Percentiles rank a stretch among this genome's conserved stretches.
phyloP scores from a whole-genome alignment of 106 monocot species.

The Allium fistulosum region DNA sequence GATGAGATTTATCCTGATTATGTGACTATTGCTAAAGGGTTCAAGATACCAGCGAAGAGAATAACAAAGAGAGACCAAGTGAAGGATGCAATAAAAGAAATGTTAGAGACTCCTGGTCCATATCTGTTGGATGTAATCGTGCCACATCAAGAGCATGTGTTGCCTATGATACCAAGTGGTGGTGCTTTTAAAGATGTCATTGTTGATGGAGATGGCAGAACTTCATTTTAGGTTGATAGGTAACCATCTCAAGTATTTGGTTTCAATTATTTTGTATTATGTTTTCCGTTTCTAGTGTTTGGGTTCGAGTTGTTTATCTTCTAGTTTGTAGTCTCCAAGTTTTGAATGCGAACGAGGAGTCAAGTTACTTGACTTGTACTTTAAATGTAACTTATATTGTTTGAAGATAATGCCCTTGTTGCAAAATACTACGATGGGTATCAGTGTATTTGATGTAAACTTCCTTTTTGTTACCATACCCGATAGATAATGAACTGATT shows the following conservation, averaged over 20 bases:
- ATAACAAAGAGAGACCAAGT: constrained; percentile 63
- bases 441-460: too few species aligned
- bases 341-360: too few species aligned
- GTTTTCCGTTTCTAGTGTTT: too few species aligned
- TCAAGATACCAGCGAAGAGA: constrained; percentile 61
- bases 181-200: constrained; percentile 84
- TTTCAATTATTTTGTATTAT: too few species aligned
- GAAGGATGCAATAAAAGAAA: constrained; percentile 53
- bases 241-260: background rate
- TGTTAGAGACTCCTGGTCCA: constrained; percentile 84
- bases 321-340: too few species aligned
- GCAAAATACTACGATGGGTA: too few species aligned
- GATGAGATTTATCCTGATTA: constrained; percentile 76
- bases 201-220: constrained; percentile 80
- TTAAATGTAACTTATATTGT: too few species aligned
- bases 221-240: constrained; percentile 15
- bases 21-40: constrained; percentile 73
- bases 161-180: constrained; percentile 95
- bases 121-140: constrained; percentile 83
- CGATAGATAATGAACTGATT: too few species aligned
- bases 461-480: too few species aligned
- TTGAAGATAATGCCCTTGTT: too few species aligned
- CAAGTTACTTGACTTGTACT: too few species aligned
- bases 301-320: too few species aligned
- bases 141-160: constrained; percentile 87